These are phyloP conservation scores for Phaffia rhodozyma DNA, from an alignment of 1,284 basidiomycete species.

Conservation along the genomic window DNA sequence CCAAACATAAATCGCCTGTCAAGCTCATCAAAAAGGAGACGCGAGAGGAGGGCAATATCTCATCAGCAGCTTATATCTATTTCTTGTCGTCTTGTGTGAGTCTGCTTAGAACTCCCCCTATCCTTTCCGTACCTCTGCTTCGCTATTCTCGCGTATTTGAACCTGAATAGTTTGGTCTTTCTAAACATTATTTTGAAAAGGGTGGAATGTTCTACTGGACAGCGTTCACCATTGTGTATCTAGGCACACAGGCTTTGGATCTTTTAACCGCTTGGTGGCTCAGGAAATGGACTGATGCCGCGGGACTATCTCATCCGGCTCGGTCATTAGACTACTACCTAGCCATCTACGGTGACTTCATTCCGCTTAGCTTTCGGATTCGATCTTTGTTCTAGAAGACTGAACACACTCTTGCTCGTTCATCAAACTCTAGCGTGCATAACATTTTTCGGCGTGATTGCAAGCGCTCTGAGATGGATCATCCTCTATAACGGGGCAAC, in stretches of 20 bases:
- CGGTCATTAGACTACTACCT: constrained; percentile 27
- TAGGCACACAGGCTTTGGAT: constrained; percentile 22
- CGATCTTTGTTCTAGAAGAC: background rate
- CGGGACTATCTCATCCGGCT: constrained; percentile 17
- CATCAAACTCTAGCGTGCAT: background rate
- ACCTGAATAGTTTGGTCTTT: too few relatives aligned
- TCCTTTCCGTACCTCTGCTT: too few relatives aligned
- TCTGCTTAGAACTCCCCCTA: background rate
- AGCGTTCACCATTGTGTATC: constrained; percentile 24
- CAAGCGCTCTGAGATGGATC: constrained; percentile 24
- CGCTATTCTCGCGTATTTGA: too few relatives aligned
- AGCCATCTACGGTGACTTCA: constrained; percentile 21
- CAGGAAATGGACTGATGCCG: constrained; percentile 29
- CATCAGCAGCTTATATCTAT: background rate
- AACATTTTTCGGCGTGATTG: constrained; percentile 15
- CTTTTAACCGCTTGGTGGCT: constrained; percentile 24
- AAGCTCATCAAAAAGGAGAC: constrained; percentile 9
- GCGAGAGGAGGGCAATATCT: background rate
- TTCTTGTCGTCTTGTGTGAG: constrained; percentile 11
- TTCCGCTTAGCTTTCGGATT: constrained; percentile 13
- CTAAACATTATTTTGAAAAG: background rate
- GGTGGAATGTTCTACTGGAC: constrained; percentile 36
- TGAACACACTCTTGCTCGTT: background rate
- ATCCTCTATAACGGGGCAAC: constrained; percentile 14
- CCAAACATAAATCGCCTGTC: background rate